Conservation (phyloP, 2,329 filamentous ascomycete species). For the Aspergillus sojae region DNA sequence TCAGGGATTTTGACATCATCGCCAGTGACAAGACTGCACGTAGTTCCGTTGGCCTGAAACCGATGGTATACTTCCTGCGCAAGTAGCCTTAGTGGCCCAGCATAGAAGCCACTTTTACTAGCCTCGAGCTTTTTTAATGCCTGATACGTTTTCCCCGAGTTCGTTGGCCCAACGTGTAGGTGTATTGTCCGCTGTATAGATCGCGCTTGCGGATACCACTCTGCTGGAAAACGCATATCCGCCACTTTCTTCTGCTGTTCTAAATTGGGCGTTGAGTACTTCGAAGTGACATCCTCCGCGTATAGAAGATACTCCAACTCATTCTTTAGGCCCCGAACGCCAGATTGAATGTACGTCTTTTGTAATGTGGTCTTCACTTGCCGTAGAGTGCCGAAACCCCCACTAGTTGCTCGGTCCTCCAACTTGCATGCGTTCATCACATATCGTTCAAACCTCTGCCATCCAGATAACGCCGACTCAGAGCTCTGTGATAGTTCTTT, state of each 20-base stretch:
- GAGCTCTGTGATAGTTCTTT: slow-evolving; percentile 15
- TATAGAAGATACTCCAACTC: slow-evolving; percentile 71
- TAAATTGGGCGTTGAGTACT: slow-evolving; percentile 60
- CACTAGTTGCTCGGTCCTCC: slow-evolving; percentile 20
- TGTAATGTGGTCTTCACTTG: slow-evolving; percentile 49
- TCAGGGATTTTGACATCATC: slow-evolving; percentile 79
- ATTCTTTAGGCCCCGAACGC: slow-evolving; percentile 54
- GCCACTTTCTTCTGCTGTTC: slow-evolving; percentile 66
- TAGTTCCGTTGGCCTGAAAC: slow-evolving; percentile 73
- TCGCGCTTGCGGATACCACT: slow-evolving; percentile 89
- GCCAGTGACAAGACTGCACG: slow-evolving; percentile 82
- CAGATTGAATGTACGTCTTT: slow-evolving; percentile 60
- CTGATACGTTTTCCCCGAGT: slow-evolving; percentile 97
- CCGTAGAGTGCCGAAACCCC: slow-evolving; percentile 24
- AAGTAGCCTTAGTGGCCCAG: slow-evolving; percentile 82
- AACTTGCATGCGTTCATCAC: slow-evolving; percentile 34
- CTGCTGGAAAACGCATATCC: slow-evolving; percentile 84
- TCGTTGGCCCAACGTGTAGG: slow-evolving; percentile 93
- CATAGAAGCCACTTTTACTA: slow-evolving; percentile 78
- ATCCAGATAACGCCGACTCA: slow-evolving; percentile 24
- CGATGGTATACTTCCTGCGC: slow-evolving; percentile 95
- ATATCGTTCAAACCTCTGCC: slow-evolving; percentile 35
- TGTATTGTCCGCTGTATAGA: slow-evolving; percentile 80
- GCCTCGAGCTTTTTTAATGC: slow-evolving; percentile 82
- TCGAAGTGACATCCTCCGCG: slow-evolving; percentile 61